Evolutionary conservation across 257 asterid genomes (phyloP), one percentile per base, ranked within the genome.

Genomic region (Nicotiana tomentosiformis): DNA sequence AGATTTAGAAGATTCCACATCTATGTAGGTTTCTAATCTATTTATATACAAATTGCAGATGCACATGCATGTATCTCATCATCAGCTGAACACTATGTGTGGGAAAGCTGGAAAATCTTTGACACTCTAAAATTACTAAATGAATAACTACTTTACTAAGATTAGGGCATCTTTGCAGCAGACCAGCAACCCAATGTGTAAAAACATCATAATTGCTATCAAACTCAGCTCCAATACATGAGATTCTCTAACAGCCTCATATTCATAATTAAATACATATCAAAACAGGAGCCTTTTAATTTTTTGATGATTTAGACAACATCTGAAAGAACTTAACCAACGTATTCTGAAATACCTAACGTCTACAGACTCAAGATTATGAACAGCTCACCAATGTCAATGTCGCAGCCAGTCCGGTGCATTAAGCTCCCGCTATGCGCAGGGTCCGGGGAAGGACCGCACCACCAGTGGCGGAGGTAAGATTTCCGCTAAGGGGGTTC

Each of bases 241-340:
- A 93, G 95, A 85, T 93, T 90, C 82, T 89, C 92, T 86, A 93
- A 91, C 92, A 87, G 89, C 84, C 90, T 94, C 98, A 18, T 93
- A 96, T 85, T 94, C 97, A 39, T 93, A 95, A 78, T 94, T 95
- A 89, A 93, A 93, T 60, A 93, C 93, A 90, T 33, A 83, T 92
- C 98, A 93, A 12, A 93, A 92, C 86, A 94, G 90, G 39, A 94
- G 96, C 86, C 84, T 88, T 88, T 90, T 90, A 94, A 82, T 15
- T 74, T 33, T 90, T 90, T 15, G 97, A 85, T 9, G 97, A 93
- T 82, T 90, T 88, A 64, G 97, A 90, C 78, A 94, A 91, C 97
- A 94, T 94, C 81, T 89, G 91, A 69, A 89, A 93, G 84, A 94
- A 93, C 82, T 91, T 94, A 93, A 91, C 98, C 98, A 94, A 90